Conservation (phyloP, 2,329 filamentous ascomycete species). For the Berkeleyomyces basicola region DNA sequence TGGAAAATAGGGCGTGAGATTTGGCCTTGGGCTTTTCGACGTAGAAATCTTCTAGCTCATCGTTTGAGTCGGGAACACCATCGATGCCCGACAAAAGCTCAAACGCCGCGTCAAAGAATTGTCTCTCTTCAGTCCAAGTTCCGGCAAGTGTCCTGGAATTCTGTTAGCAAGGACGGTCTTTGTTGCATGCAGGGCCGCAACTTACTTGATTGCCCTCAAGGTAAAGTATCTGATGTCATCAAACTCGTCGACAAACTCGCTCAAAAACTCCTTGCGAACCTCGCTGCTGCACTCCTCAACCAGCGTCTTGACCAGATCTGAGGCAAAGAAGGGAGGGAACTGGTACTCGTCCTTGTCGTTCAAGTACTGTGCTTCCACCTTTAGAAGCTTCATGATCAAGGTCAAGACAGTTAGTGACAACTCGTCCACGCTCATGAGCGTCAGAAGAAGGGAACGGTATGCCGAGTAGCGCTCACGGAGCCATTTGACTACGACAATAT, state of each 20-base stretch:
- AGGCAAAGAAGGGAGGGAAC: constrained; percentile 35
- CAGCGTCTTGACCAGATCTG: constrained; percentile 29
- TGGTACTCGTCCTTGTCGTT: constrained; percentile 44
- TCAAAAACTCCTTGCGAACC: constrained; percentile 54
- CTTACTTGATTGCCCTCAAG: constrained; percentile 56
- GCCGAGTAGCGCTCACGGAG: constrained; percentile 57
- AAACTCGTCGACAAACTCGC: constrained; percentile 62
- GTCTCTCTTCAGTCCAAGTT: constrained; percentile 17
- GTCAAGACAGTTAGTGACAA: constrained; percentile 57
- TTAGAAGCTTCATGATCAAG: constrained; percentile 67
- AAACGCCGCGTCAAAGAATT: constrained; percentile 39
- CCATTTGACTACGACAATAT: constrained; percentile 60
- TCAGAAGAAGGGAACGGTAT: constrained; percentile 47
- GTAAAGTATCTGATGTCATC: constrained; percentile 78
- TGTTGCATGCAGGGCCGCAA: constrained; percentile 12
- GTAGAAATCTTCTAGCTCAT: constrained; percentile 55
- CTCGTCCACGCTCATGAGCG: constrained; percentile 43
- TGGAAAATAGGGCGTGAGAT: constrained; percentile 47
- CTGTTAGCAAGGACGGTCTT: constrained; percentile 7
- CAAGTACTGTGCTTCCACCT: constrained; percentile 54
- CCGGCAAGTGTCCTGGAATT: constrained; percentile 21
- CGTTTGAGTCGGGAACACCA: constrained; percentile 47
- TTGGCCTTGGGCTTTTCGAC: constrained; percentile 47
- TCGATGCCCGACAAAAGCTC: constrained; percentile 51
- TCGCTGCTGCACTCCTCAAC: constrained; percentile 40